Evolutionary conservation across 2,329 filamentous ascomycete species (phyloP).

Genomic region (Penicillium sp.): DNA sequence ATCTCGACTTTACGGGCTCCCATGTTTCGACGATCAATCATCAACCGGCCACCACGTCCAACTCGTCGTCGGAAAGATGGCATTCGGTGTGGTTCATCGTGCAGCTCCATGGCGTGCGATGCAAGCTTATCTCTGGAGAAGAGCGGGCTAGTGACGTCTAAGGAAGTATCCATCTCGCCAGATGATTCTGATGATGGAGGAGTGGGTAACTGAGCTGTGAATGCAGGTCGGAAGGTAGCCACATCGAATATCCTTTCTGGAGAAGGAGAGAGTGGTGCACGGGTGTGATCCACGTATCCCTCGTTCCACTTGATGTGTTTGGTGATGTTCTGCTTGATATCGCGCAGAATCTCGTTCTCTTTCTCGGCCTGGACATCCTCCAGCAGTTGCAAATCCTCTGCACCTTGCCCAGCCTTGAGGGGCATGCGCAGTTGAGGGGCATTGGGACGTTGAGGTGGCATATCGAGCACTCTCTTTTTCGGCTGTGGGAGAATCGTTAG

Average conservation of each 20-base stretch:
- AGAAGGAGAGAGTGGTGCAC: slow-evolving; percentile 78
- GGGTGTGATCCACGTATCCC: slow-evolving; percentile 83
- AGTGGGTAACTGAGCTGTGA: slow-evolving; percentile 64
- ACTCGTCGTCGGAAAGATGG: slow-evolving; percentile 80
- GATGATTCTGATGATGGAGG: slow-evolving; percentile 52
- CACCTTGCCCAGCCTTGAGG: slow-evolving; percentile 69
- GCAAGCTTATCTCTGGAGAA: slow-evolving; percentile 41
- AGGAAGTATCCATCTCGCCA: slow-evolving; percentile 42
- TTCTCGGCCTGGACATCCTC: slow-evolving; percentile 77
- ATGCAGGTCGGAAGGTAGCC: slow-evolving; percentile 63
- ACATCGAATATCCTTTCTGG: slow-evolving; percentile 62
- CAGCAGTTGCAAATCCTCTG: slow-evolving; percentile 75
- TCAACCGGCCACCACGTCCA: slow-evolving; percentile 78
- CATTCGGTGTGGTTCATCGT: slow-evolving; percentile 46
- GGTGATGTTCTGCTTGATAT: slow-evolving; percentile 82
- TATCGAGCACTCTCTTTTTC: slow-evolving; percentile 67
- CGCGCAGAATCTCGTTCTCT: slow-evolving; percentile 74
- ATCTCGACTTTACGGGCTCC: slow-evolving; percentile 52
- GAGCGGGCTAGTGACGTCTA: slow-evolving; percentile 36
- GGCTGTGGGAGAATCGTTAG: slow-evolving; percentile 54
- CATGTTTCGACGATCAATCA: slow-evolving; percentile 81
- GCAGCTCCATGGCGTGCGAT: slow-evolving; percentile 45
- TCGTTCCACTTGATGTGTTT: slow-evolving; percentile 92
- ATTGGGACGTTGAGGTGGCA: slow-evolving; percentile 60
- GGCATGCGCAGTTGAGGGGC: slow-evolving; percentile 68